Evolutionary conservation across 2,329 filamentous ascomycete genomes (phyloP), one percentile per base, ranked within the genome.

Genomic region (Pleoardoris graminearum): DNA sequence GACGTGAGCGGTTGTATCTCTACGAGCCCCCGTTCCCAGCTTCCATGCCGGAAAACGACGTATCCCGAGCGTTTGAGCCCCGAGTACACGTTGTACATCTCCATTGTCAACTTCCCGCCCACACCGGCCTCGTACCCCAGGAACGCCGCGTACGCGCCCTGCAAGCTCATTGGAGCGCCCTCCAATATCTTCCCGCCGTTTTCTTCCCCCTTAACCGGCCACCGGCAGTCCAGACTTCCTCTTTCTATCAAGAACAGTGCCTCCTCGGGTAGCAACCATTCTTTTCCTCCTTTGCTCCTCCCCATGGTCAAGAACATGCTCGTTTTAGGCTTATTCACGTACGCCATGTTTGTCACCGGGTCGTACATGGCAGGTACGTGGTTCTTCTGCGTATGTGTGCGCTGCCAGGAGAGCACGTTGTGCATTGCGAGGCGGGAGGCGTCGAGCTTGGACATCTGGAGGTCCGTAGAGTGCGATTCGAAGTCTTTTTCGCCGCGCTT

Each of bases 401-500:
- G 84, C 43, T 89, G 88, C 70, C 88, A 88, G 46, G 85, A 82
- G 50, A 97, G 81, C 2, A 93, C 92, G 63, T 91, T 86, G 73
- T 96, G 89, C 88, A 99, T 94, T 17, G 92, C 93, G 61, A 83
- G 81, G 49, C 93, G 86, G 57, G 91, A 96, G 41, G 89, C 84
- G 66, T 91, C 88, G 46, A 99, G 85, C 7, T 87, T 84, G 51
- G 83, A 81, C 59, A 87, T 85, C 74, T 99, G 94, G 27, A 89
- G 85, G 27, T 84, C 83, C 2, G 94, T 97, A 42, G 90, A 89
- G 75, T 97, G 91, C 23, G 89, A 87, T 76, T 97, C 94, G 72
- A 97, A 99, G 76, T 99, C 94, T 74, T 99, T 99, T 72, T 96
- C 91, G 55, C 94, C 94, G 58, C 91, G 90, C 60, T 93, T 91